These are phyloP conservation scores for Trypanosoma scelopori DNA, from an alignment of 208 protist species.

Conservation along the genomic window DNA sequence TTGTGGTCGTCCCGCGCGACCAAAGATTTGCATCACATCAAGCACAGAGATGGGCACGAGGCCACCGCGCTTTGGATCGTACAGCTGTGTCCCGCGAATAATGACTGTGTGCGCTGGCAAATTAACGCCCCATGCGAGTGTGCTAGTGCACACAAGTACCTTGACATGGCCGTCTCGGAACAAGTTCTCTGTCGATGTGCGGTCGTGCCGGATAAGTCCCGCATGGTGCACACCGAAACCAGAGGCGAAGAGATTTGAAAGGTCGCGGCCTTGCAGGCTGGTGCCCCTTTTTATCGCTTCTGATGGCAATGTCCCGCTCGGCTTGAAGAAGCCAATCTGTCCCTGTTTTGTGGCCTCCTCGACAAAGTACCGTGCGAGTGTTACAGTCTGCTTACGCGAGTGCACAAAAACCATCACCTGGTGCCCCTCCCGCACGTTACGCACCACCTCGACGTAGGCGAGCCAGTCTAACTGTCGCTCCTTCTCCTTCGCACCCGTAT, in stretches of 20 bases:
- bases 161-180: constrained; percentile 94
- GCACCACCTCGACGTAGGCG: constrained; percentile 75
- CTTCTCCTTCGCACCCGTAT: constrained; percentile 49
- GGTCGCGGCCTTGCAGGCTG: constrained; percentile 81
- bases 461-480: constrained; percentile 66
- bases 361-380: constrained; percentile 87
- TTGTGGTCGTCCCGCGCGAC: constrained; percentile 98
- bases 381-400: constrained; percentile 96
- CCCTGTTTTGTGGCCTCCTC: constrained; percentile 77
- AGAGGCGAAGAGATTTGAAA: constrained; percentile 81
- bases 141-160: constrained; percentile 98
- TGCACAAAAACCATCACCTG: constrained; percentile 99
- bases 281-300: constrained; percentile 46
- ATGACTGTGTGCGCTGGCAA: constrained; percentile 99
- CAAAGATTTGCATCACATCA: constrained; percentile 99
- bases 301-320: constrained; percentile 42
- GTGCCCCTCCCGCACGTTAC: constrained; percentile 90
- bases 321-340: constrained; percentile 65
- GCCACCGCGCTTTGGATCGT: constrained; percentile 93
- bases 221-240: constrained; percentile 98
- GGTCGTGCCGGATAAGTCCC: constrained; percentile 94
- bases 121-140: constrained; percentile 99
- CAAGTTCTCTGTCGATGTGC: constrained; percentile 94
- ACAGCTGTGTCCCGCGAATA: constrained; percentile 97
- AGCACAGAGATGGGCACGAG: constrained; percentile 97